Evolutionary conservation across 2,329 filamentous ascomycete species (phyloP), one percentile per base, ranked within the genome.

Genomic region (Pseudogymnoascus sp.): DNA sequence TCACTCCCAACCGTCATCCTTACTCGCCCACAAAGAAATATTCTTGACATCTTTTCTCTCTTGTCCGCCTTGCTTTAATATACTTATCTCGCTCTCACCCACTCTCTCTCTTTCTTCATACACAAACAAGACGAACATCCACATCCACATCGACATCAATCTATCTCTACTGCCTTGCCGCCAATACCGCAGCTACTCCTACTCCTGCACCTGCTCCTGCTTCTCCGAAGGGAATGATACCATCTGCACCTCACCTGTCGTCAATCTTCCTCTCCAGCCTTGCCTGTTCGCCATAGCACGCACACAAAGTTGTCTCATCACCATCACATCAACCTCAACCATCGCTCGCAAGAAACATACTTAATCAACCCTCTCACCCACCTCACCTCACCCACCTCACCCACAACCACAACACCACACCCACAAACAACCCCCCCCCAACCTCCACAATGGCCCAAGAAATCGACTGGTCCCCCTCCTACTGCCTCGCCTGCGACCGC

Each of bases 401-500:
- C 59, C 62, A 45, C 62, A 42, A 31, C 39, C 63, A 64, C 42
- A 4, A 34, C 40, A 66, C n/a, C 62, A 62, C 57, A 57, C 34
- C 40, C 64, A 64, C 40, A 64, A 36, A 66, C n/a, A 63, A 62
- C 57, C 14, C n/a, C 36, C 36, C 11, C 11, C 37, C 16, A 36
- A 16, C 40, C 10, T 11, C 59, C 65, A 69, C 66, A 66, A 73
- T 74, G 72, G 67, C 69, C 40, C 67, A 67, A 63, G 68, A 73
- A 67, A 73, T 74, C 69, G 73, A 75, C 62, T 96, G 93, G 91
- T 90, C 90, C 71, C 90, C 89, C 76, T 88, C 96, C 77, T 96
- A 91, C 84, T 97, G 93, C 82, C 86, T 97, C 71, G 87, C 89
- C 79, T 97, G 93, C 81, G 93, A 97, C 79, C 88, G 89, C 78